Evolutionary conservation across 2,329 filamentous ascomycete species (phyloP), one percentile per base, ranked within the genome.

Genomic region (Tolypocladium cylindrosporum): DNA sequence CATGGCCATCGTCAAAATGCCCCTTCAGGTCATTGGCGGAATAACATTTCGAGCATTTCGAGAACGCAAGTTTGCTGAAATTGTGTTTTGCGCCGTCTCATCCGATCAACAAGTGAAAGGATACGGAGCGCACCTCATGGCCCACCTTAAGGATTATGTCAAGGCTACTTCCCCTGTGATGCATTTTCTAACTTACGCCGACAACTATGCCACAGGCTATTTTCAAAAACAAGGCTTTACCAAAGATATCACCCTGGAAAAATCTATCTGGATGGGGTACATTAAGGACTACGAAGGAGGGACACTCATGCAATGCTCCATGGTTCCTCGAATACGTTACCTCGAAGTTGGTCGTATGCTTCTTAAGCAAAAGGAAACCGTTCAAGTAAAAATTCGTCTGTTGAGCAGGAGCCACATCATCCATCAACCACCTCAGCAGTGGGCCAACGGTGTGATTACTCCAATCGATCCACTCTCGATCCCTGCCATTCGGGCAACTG

Each of bases 151-250:
- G 73, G 88, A 99, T 76, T 99, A 97, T 67, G 94, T 99, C 71
- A 97, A 96, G 72, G 92, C 93, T 8, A 97, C 93, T 0, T 95
- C 90, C 57, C 87, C 92, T 63, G 92, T 99, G 54, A 97, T 97
- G 92, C 92, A 99, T 73, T 99, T 99, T 73, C 81, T 99, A 2
- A 99, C 94, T 1, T 99, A 99, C 68, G 94, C 94, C 63, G 94
- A 99, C 72, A 99, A 99, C 72, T 97, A 97, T 69, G 94, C 94
- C 45, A 99, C 96, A 63, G 94, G 94, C 13, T 99, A 97, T 72
- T 99, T 99, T 74, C 96, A 97, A 73, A 99, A 99, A 71, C 94
- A 99, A 71, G 94, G 94, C 0, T 99, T 99, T 69, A 97, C 94
- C 2, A 99, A 99, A 71, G 93, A 99, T 66, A 97, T 99, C 62